Percentiles rank a stretch among this genome's conserved stretches.
These are phyloP conservation scores for Magnolia kwangsiensis DNA, from an alignment of 164 flowering plant genomes.

Conservation along the genomic window DNA sequence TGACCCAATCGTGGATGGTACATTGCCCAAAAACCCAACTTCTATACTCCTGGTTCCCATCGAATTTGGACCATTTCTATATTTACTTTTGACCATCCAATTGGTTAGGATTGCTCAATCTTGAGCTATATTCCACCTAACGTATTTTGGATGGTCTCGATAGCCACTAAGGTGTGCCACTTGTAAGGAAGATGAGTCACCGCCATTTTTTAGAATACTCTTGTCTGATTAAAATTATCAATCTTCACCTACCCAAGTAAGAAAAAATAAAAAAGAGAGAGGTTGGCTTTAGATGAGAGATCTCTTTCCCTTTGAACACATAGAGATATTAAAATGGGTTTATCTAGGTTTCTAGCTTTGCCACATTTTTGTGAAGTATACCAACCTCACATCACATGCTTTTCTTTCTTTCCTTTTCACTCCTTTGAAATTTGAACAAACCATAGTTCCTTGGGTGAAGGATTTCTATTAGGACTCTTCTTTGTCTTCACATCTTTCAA, in stretches of 20 bases:
- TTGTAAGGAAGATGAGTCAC: not conserved
- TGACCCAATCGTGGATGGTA: no score
- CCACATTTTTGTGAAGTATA: conserved; percentile 10
- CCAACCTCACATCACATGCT: conserved; percentile 18
- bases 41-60: no score
- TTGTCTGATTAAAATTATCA: not conserved
- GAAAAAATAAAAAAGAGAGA: not conserved
- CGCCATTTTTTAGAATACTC: not conserved
- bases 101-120: not conserved
- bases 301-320: conserved; percentile 7
- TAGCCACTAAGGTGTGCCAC: not conserved
- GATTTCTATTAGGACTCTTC: conserved; percentile 4
- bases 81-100: not conserved
- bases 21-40: no score
- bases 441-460: conserved; percentile 13
- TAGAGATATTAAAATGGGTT: conserved; percentile 11
- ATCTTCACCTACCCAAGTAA: conserved; percentile 4
- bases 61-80: not conserved
- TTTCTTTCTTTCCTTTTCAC: not conserved
- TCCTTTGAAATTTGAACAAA: conserved; percentile 9
- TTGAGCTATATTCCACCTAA: not conserved
- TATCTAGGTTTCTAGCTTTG: conserved; percentile 12
- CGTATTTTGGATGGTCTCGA: not conserved
- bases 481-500: conserved; percentile 3
- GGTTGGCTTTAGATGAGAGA: not conserved